phyloP scores from a whole-genome alignment of 306 rosid species.

The Pterocarpus santalinus region DNA sequence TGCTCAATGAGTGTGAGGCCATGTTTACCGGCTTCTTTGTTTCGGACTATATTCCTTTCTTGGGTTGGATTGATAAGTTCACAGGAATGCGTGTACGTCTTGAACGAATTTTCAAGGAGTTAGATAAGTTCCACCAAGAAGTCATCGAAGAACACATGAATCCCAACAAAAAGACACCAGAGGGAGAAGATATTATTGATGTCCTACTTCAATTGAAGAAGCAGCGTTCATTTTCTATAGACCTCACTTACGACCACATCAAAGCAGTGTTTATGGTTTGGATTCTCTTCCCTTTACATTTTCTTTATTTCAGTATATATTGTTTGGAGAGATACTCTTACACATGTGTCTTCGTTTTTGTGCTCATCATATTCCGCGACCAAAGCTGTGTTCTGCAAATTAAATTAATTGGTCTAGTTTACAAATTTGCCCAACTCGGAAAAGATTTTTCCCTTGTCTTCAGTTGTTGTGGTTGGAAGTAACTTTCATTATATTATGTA shows the following conservation, averaged over 20 bases:
- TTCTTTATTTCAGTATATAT: no score
- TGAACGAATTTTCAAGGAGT: slow-evolving; percentile 8
- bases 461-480: no score
- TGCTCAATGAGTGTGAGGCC: slow-evolving; percentile 16
- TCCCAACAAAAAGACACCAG: background rate
- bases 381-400: no score
- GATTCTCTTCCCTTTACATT: background rate
- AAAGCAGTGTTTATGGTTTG: slow-evolving; percentile 37
- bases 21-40: background rate
- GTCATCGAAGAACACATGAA: slow-evolving; percentile 25
- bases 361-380: no score
- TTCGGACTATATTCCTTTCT: slow-evolving; percentile 37
- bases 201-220: slow-evolving; percentile 40
- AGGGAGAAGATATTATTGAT: slow-evolving; percentile 31
- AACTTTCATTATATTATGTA: no score
- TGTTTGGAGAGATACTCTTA: no score
- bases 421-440: no score
- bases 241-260: slow-evolving; percentile 26
- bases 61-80: slow-evolving; percentile 44
- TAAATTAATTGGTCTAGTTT: no score
- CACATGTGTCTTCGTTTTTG: no score
- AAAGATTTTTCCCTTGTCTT: no score
- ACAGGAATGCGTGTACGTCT: slow-evolving; percentile 15
- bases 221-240: background rate
- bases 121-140: slow-evolving; percentile 46